A percentile compares a stretch with the other conserved stretches of the same genome.
phyloP scores from a whole-genome alignment of 371 early-diverging fungal species.

The Phascolomyces articulosus region DNA sequence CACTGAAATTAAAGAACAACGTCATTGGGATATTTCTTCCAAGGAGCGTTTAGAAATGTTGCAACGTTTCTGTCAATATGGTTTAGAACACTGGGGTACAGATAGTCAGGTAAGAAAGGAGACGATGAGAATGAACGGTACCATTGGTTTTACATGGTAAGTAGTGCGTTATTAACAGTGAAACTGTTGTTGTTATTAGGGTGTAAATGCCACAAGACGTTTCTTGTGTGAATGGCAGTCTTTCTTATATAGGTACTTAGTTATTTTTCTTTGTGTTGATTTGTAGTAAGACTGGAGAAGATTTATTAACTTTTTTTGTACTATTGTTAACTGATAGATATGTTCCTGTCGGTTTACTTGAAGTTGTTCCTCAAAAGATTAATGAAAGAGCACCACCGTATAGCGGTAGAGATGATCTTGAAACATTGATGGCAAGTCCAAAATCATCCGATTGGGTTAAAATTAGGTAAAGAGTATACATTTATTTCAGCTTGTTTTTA shows the following conservation, averaged over 20 bases:
- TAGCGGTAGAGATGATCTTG: conserved; percentile 88
- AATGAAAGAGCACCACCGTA: conserved; percentile 92
- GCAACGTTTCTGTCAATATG: conserved; percentile 80
- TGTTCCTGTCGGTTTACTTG: conserved; percentile 92
- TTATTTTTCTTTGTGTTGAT: no score
- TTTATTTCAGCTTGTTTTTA: no score
- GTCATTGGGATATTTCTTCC: conserved; percentile 91
- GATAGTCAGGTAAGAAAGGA: conserved; percentile 65
- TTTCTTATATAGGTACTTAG: conserved; percentile 63
- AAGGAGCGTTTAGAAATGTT: conserved; percentile 92
- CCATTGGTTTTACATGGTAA: no score
- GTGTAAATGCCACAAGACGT: conserved; percentile 84
- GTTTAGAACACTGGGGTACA: conserved; percentile 95
- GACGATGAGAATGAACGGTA: no score
- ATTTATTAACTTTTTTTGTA: conserved; percentile 5
- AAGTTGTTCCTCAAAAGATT: conserved; percentile 88
- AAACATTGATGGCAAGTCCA: conserved; percentile 91
- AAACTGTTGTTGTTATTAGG: no score
- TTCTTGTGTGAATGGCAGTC: conserved; percentile 95
- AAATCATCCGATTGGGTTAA: conserved; percentile 91
- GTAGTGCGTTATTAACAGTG: no score
- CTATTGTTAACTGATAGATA: conserved; percentile 41
- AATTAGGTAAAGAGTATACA: conserved; percentile 47
- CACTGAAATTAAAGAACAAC: conserved; percentile 88
- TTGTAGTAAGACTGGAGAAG: no score